Evolutionary conservation across 1,139 yeast species (phyloP), one percentile per base, ranked within the genome.

Genomic region (Hyphopichia pseudoburtonii): DNA sequence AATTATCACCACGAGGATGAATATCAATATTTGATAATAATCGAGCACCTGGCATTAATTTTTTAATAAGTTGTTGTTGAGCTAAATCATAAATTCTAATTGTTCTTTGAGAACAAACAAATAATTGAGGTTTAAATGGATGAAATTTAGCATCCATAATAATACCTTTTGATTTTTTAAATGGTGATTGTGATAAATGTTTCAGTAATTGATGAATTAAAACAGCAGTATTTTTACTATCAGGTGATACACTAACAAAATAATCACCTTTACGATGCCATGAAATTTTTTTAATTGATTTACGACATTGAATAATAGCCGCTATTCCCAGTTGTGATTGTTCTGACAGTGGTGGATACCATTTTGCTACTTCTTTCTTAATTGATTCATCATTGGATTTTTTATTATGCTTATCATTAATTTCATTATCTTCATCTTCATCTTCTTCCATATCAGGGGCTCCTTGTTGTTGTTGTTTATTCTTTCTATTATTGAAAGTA

Each of bases 261-360:
- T 92, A 92, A 66, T 92, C 98, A 56, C 98, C 99, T 56, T 86
- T 85, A 61, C 97, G 78, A 62, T 92, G 99, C 99, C 99, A 92
- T 48, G 95, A 78, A 14, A 92, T 53, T 56, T 82, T 85, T 66
- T 88, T 89, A 47, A 92, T 78, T 1, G 87, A 73, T 59, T 82
- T 86, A 48, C 78, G 74, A 44, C 83, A 76, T 43, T 92, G 80
- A 22, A 87, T 82, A 23, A 71, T 53, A 8, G 88, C 85, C 10
- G 87, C 76, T 29, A 90, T 80, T 35, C 95, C 96, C 46, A 76
- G 72, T 34, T 63, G 65, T 31, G 76, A 70, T 50, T 83, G 83
- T 45, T 76, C 77, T 36, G 74, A 63, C 17, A 82, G 76, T 32
- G 97, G 96, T 44, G 88, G 84, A 44, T 78, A 73, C 98, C 98